Conservation (phyloP, 179 eudicot genomes). For the Corrigiola litoralis region DNA sequence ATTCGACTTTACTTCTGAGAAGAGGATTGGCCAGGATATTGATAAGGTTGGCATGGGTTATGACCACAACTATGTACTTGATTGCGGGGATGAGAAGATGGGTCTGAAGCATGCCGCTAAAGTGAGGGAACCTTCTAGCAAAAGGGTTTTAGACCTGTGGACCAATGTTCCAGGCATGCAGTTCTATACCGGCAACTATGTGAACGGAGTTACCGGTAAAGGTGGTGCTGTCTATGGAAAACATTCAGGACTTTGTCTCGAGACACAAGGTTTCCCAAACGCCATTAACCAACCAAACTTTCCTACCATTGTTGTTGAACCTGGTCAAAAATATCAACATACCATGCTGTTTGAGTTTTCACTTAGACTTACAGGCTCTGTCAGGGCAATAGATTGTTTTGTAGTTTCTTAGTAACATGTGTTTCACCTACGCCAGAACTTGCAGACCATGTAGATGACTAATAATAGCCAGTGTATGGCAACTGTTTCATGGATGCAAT, state of each 20-base stretch:
- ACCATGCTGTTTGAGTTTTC: constrained; percentile 89
- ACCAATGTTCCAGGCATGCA: constrained; percentile 92
- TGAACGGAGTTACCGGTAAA: constrained; percentile 71
- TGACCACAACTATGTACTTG: constrained; percentile 90
- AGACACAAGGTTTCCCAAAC: constrained; percentile 95
- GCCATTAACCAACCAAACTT: constrained; percentile 76
- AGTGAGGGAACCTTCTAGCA: constrained; percentile 59
- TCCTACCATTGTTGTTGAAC: constrained; percentile 65
- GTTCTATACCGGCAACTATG: constrained; percentile 87
- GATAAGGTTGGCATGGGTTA: constrained; percentile 78
- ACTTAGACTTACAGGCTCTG: constrained; percentile 7
- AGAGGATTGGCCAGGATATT: constrained; percentile 63
- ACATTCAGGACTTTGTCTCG: constrained; percentile 78
- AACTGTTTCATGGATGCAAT: too few species aligned
- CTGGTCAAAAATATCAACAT: constrained; percentile 79
- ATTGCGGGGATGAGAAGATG: constrained; percentile 65
- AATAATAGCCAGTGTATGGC: too few species aligned
- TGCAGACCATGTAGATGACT: too few species aligned
- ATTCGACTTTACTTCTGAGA: constrained; percentile 78
- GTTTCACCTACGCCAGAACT: neutral
- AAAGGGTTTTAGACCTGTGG: constrained; percentile 84
- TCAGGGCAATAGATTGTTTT: neutral
- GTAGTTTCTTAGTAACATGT: constrained; percentile 5
- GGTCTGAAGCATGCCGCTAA: constrained; percentile 83
- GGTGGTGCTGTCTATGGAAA: constrained; percentile 77